Conservation (phyloP, 805 yeast species). For the Crinitomyces ghanaensis region DNA sequence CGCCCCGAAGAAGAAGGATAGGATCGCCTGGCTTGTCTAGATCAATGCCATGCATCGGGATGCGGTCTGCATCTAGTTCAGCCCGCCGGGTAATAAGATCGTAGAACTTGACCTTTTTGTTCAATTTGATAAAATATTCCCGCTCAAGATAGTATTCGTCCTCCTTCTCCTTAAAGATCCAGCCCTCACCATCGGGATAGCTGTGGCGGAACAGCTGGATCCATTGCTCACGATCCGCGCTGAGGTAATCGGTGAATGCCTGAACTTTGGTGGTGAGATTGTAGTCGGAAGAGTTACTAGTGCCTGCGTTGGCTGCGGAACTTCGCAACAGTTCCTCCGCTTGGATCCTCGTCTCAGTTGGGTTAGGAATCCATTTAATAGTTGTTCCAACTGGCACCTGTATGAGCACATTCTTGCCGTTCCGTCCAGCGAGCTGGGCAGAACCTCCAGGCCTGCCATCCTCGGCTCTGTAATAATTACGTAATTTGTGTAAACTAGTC, state of each 20-base stretch:
- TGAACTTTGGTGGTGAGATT: slow-evolving; percentile 8
- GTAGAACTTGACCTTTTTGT: slow-evolving; percentile 49
- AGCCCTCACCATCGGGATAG: slow-evolving; percentile 67
- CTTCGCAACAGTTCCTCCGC: slow-evolving; percentile 12
- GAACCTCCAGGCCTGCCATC: slow-evolving; percentile 63
- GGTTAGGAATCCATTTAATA: slow-evolving; percentile 75
- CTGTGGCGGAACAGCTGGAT: slow-evolving; percentile 51
- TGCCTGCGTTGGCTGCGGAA: neutral
- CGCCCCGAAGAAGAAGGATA: slow-evolving; percentile 63
- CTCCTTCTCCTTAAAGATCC: slow-evolving; percentile 75
- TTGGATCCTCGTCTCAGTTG: slow-evolving; percentile 21
- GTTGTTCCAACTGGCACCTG: slow-evolving; percentile 90
- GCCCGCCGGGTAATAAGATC: slow-evolving; percentile 47
- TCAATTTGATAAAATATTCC: slow-evolving; percentile 55
- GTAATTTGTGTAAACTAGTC: slow-evolving; percentile 58
- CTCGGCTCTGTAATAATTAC: slow-evolving; percentile 56
- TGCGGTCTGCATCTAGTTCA: slow-evolving; percentile 53
- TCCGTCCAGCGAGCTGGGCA: slow-evolving; percentile 75
- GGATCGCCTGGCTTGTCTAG: slow-evolving; percentile 52
- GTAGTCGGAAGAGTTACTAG: too few relatives aligned
- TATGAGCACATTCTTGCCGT: slow-evolving; percentile 67
- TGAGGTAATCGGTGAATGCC: slow-evolving; percentile 9
- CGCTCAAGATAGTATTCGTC: slow-evolving; percentile 56
- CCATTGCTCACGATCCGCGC: slow-evolving; percentile 5
- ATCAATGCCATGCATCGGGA: slow-evolving; percentile 80